Evolutionary conservation across 1,284 basidiomycete genomes (phyloP).

Genomic region (Naganishia liquefaciens): DNA sequence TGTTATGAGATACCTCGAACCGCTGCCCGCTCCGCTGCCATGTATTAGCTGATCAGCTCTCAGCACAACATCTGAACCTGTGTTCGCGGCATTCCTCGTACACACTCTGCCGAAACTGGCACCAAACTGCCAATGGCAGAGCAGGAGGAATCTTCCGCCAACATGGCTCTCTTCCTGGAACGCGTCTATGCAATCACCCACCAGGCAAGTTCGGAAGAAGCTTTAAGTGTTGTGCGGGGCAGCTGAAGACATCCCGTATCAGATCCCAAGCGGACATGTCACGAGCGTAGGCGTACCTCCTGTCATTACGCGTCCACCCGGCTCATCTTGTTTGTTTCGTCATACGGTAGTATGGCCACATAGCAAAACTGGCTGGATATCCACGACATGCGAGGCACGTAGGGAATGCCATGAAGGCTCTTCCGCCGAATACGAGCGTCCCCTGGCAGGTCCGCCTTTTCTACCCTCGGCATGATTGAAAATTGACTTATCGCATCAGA

Average conservation of each 20-base stretch:
- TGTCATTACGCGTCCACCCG: too few species aligned
- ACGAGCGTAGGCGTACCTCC: conserved; percentile 15
- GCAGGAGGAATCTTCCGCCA: conserved; percentile 7
- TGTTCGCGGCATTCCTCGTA: too few species aligned
- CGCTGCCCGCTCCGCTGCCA: too few species aligned
- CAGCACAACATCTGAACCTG: too few species aligned
- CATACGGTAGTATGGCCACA: conserved; percentile 22
- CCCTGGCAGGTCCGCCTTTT: conserved; percentile 29
- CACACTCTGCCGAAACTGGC: too few species aligned
- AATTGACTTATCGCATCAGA: conserved; percentile 34
- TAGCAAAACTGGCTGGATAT: conserved; percentile 30
- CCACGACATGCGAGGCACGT: conserved; percentile 32
- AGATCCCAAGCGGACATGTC: conserved; percentile 27
- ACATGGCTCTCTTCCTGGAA: conserved; percentile 29
- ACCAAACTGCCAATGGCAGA: too few species aligned
- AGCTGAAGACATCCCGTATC: neutral
- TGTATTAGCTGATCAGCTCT: too few species aligned
- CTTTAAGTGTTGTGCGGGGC: neutral
- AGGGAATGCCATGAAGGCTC: conserved; percentile 30
- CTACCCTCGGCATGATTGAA: neutral
- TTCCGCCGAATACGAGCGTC: conserved; percentile 23
- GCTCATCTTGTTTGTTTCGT: neutral
- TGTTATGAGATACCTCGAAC: too few species aligned
- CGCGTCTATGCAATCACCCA: conserved; percentile 29
- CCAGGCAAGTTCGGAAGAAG: conserved; percentile 2